Conservation (phyloP, 495 filamentous ascomycete genomes). For the Aspergillus ostianus region DNA sequence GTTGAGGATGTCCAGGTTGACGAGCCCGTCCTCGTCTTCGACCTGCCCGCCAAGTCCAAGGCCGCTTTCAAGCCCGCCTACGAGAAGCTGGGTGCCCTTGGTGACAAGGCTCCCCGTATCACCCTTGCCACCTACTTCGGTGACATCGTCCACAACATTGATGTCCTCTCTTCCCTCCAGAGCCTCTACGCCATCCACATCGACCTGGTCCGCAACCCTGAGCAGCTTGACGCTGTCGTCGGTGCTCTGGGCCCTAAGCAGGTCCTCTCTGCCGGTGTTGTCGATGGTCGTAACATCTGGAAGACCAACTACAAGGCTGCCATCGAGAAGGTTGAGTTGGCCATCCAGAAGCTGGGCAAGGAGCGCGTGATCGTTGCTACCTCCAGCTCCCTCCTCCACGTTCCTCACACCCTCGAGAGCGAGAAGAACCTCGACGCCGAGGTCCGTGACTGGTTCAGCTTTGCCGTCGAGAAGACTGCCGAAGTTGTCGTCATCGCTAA, state of each 20-base stretch:
- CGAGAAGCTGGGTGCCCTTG: conserved; percentile 75
- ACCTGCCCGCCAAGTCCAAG: conserved; percentile 83
- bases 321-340: conserved; percentile 82
- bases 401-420: conserved; percentile 92
- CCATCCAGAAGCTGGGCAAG: conserved; percentile 89
- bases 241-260: conserved; percentile 78
- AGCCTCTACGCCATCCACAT: conserved; percentile 81
- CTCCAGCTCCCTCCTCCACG: conserved; percentile 95
- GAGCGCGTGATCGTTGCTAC: conserved; percentile 95
- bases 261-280: conserved; percentile 87
- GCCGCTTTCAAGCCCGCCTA: conserved; percentile 97
- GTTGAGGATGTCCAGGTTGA: conserved; percentile 95
- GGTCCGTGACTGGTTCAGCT: conserved; percentile 97
- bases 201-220: conserved; percentile 94
- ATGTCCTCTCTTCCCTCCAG: conserved; percentile 68
- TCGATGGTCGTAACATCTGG: conserved; percentile 99
- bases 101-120: conserved; percentile 74
- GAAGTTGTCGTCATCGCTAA: conserved; percentile 94
- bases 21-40: conserved; percentile 93
- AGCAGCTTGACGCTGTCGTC: conserved; percentile 84
- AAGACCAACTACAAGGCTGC: conserved; percentile 96
- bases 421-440: conserved; percentile 96
- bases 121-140: conserved; percentile 96
- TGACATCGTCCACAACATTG: conserved; percentile 98
- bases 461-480: conserved; percentile 88